Base-by-base conservation (phyloP, 2,329 filamentous ascomycete genomes). In the Diaporthe humulicola region DNA sequence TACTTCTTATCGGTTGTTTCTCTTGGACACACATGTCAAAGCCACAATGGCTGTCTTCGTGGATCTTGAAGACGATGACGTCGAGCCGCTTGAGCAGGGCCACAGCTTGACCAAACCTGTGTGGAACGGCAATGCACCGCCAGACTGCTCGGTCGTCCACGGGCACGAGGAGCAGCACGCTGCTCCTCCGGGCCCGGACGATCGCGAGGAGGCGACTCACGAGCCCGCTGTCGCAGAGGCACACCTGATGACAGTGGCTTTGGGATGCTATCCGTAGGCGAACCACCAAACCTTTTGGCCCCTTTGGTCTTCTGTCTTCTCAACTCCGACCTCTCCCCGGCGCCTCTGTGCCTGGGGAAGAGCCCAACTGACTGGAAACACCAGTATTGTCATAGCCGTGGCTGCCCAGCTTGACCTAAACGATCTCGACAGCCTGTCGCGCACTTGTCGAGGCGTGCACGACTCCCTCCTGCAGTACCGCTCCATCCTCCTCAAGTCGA, bases 351-450 rank as follows among this genome's bases (percentile, higher is more conserved):
- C 69, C 77, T 70, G 73, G 64, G 52, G 22, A 42, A 58, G 71
- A 57, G 73, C 69, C 60, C 75, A 57, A 75, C 77, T 76, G 74
- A 76, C 76, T 73, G 71, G 71, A 64, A 19, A 72, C 36, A 73
- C 57, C 86, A 98, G 95, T 79, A 91, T 98, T 81, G 91, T 94
- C 79, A 90, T 92, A 77, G 90, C 93, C 79, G 90, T 98, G 78
- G 93, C 94, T 66, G 90, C 91, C 42, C 90, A 90, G 78, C 91
- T 98, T 82, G 96, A 98, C 82, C 90, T 98, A 69, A 98, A 96
- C 83, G 93, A 94, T 19, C 90, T 98, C 79, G 93, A 98, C 83
- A 92, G 93, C 77, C 90, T 98, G 28, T 94, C 96, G 70, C 91
- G 90, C 72, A 95, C 95, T 73, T 98, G 95, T 82, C 94, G 93